phyloP scores from a whole-genome alignment of 106 monocot genomes.

The Allium sativum region DNA sequence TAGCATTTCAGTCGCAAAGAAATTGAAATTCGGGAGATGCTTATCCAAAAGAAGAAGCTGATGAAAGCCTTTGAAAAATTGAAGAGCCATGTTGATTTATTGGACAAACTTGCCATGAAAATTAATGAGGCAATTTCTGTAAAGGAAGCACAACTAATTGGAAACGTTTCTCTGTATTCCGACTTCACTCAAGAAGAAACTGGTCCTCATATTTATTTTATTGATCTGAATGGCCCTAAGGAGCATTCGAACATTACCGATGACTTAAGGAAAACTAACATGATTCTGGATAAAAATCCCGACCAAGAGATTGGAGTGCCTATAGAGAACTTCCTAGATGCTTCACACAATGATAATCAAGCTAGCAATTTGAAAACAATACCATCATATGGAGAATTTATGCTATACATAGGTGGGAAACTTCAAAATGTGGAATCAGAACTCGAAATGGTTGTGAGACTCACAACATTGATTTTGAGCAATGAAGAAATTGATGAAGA shows the following conservation, averaged over 20 bases:
- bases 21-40: constrained; percentile 50
- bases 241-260: constrained; percentile 9
- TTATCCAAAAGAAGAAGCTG: constrained; percentile 60
- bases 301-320: background rate
- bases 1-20: constrained; percentile 38
- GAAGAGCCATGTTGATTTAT: constrained; percentile 47
- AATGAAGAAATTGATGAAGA: constrained; percentile 11
- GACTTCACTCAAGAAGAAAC: too few species aligned
- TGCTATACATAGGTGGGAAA: constrained; percentile 32
- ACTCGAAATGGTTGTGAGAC: constrained; percentile 19
- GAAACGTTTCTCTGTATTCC: too few species aligned
- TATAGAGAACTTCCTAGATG: background rate
- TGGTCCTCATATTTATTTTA: constrained; percentile 22
- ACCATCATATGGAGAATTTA: constrained; percentile 27
- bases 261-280: background rate
- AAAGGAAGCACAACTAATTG: too few species aligned
- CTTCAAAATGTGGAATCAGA: constrained; percentile 34
- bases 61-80: constrained; percentile 57
- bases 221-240: constrained; percentile 17
- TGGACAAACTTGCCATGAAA: constrained; percentile 62
- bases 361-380: constrained; percentile 8
- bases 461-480: constrained; percentile 19
- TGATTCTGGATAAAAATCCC: background rate
- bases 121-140: constrained; percentile 75
- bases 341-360: background rate